A percentile compares a stretch with the other conserved stretches of the same genome.
Conservation (phyloP, 2,329 filamentous ascomycete species). For the Coleophoma eucalyptorum region DNA sequence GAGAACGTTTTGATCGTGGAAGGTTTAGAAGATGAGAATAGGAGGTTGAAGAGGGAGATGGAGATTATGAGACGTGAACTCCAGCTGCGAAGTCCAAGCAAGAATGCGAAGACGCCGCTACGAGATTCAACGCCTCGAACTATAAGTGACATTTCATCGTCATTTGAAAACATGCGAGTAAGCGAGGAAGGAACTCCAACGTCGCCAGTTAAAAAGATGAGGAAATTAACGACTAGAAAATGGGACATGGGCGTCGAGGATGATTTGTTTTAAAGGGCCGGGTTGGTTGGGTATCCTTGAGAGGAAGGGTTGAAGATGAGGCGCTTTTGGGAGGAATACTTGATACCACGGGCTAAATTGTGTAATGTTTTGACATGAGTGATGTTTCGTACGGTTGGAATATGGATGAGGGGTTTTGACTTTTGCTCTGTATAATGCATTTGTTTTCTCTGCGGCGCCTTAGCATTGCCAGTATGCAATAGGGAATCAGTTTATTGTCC, state of each 20-base stretch:
- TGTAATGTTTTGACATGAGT: too few species aligned
- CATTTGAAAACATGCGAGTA: conserved; percentile 1
- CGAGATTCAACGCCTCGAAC: conserved; percentile 4
- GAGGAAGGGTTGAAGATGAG: too few species aligned
- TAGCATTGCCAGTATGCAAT: too few species aligned
- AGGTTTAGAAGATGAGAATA: conserved; percentile 68
- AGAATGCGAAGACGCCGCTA: conserved; percentile 10
- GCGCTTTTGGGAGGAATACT: too few species aligned
- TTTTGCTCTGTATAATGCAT: too few species aligned
- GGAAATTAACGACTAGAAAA: conserved; percentile 23
- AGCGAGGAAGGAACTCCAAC: conserved; percentile 1
- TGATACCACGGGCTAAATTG: too few species aligned
- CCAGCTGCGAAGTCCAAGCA: conserved; percentile 39
- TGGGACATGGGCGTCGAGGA: conserved; percentile 25
- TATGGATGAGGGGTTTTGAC: too few species aligned
- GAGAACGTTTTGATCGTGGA: conserved; percentile 49
- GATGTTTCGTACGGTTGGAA: too few species aligned
- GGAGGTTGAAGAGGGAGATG: conserved; percentile 62
- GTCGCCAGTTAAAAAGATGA: conserved; percentile 21
- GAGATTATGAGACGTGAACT: conserved; percentile 64
- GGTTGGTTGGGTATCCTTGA: too few species aligned
- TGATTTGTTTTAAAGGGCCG: conserved; percentile 8
- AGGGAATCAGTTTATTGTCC: too few species aligned
- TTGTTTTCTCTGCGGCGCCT: too few species aligned
- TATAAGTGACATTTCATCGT: neutral